Conservation (phyloP, 1,284 basidiomycete genomes). For the Stereum hirsutum region DNA sequence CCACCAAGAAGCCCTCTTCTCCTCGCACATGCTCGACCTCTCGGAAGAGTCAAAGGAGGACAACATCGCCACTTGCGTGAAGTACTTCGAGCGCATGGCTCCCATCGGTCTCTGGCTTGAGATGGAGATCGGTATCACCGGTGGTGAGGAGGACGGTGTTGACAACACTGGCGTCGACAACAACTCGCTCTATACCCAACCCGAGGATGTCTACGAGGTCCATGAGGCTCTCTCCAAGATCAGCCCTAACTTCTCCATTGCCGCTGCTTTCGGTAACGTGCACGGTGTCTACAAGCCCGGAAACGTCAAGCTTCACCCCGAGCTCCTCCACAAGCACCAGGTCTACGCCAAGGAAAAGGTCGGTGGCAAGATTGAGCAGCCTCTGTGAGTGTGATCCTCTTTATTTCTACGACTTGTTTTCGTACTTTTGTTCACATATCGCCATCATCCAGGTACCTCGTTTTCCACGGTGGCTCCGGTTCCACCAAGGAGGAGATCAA, state of each 20-base stretch:
- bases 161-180: slow-evolving; percentile 97
- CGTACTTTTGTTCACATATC: too few relatives aligned
- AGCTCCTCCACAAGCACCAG: slow-evolving; percentile 92
- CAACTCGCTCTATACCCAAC: slow-evolving; percentile 92
- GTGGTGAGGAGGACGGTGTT: slow-evolving; percentile 98
- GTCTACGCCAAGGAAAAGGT: slow-evolving; percentile 66
- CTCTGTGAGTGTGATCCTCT: too few relatives aligned
- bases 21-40: slow-evolving; percentile 99
- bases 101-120: slow-evolving; percentile 95
- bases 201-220: slow-evolving; percentile 93
- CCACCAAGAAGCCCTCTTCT: slow-evolving; percentile 90
- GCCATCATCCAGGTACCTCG: slow-evolving; percentile 66
- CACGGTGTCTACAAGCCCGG: slow-evolving; percentile 96
- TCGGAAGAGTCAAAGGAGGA: slow-evolving; percentile 97
- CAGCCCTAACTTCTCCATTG: slow-evolving; percentile 93
- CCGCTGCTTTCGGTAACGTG: slow-evolving; percentile 95
- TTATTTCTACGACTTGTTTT: too few relatives aligned
- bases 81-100: slow-evolving; percentile 97
- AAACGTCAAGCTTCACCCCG: slow-evolving; percentile 89
- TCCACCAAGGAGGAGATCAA: slow-evolving; percentile 95
- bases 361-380: slow-evolving; percentile 60
- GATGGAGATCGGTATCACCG: slow-evolving; percentile 99
- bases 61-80: slow-evolving; percentile 90
- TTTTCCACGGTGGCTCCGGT: slow-evolving; percentile 99
- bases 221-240: slow-evolving; percentile 79